A percentile compares a stretch with the other conserved stretches of the same genome.
These are phyloP conservation scores for Panaeolus cyanescens DNA, from an alignment of 768 basidiomycete species.

Conservation along the genomic window DNA sequence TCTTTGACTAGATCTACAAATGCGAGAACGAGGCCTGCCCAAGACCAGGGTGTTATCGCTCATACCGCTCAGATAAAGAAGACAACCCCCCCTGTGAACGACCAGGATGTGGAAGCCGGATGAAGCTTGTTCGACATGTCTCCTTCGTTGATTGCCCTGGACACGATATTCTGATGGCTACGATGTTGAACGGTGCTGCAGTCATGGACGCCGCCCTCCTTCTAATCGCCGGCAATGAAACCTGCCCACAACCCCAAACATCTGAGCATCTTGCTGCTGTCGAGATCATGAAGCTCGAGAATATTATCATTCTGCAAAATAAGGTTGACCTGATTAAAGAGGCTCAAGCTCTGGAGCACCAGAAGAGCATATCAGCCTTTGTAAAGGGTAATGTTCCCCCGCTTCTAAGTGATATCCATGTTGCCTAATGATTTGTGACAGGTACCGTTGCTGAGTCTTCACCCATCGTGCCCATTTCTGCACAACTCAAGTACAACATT, in stretches of 20 bases:
- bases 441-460: constrained; percentile 97
- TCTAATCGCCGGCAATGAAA: constrained; percentile 96
- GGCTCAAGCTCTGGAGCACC: constrained; percentile 90
- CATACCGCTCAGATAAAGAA: constrained; percentile 93
- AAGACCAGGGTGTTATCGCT: constrained; percentile 91
- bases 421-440: constrained; percentile 27
- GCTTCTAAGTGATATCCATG: not conserved
- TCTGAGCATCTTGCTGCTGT: constrained; percentile 98
- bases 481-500: constrained; percentile 98
- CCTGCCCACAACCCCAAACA: constrained; percentile 98
- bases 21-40: constrained; percentile 94
- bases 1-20: constrained; percentile 82
- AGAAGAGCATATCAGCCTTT: constrained; percentile 93
- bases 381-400: constrained; percentile 71
- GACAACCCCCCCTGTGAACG: constrained; percentile 92
- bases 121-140: constrained; percentile 94
- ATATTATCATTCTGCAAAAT: constrained; percentile 98
- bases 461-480: constrained; percentile 98
- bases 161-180: constrained; percentile 99
- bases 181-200: constrained; percentile 99
- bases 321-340: constrained; percentile 99
- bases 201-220: constrained; percentile 99
- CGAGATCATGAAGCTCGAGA: constrained; percentile 98
- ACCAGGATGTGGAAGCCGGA: constrained; percentile 85
- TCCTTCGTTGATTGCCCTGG: constrained; percentile 98